Percentiles rank a stretch among this genome's conserved stretches.
These are phyloP conservation scores for Sutorius eximius DNA, from an alignment of 1,284 basidiomycete genomes.

Conservation along the genomic window DNA sequence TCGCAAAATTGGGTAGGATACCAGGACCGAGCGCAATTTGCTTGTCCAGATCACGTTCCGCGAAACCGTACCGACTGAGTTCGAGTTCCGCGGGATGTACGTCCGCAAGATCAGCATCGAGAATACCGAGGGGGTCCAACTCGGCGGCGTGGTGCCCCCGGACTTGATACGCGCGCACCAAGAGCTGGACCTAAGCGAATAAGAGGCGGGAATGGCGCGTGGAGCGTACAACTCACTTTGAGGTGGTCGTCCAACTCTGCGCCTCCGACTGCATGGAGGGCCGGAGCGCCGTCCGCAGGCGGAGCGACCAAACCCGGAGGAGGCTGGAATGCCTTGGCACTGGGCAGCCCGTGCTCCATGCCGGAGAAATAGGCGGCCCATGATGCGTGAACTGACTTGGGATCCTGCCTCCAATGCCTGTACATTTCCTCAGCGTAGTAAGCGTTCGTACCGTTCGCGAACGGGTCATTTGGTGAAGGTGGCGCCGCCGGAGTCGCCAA, in stretches of 20 bases:
- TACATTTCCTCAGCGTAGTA: constrained; percentile 99
- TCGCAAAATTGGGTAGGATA: constrained; percentile 93
- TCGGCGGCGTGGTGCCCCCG: constrained; percentile 96
- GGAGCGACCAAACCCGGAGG: constrained; percentile 73
- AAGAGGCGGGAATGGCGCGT: constrained; percentile 2
- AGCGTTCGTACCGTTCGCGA: constrained; percentile 89
- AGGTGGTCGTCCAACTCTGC: constrained; percentile 90
- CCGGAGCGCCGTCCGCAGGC: constrained; percentile 80
- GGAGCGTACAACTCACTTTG: constrained; percentile 59
- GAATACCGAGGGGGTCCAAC: constrained; percentile 92
- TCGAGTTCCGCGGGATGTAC: constrained; percentile 84
- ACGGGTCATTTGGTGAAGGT: constrained; percentile 74
- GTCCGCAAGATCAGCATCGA: constrained; percentile 82
- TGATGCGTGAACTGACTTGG: constrained; percentile 88
- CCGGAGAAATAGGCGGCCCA: constrained; percentile 97
- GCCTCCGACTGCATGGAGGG: constrained; percentile 69
- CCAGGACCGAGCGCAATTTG: constrained; percentile 94
- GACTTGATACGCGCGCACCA: constrained; percentile 98
- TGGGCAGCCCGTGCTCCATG: constrained; percentile 86
- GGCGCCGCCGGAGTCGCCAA: constrained; percentile 53
- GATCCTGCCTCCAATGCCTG: constrained; percentile 87
- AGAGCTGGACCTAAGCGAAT: constrained; percentile 78
- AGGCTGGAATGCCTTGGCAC: constrained; percentile 82
- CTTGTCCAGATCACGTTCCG: constrained; percentile 90
- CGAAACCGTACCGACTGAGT: constrained; percentile 92